Evolutionary conservation across 2,329 filamentous ascomycete species (phyloP).

Genomic region (Pleurostoma richardsiae): DNA sequence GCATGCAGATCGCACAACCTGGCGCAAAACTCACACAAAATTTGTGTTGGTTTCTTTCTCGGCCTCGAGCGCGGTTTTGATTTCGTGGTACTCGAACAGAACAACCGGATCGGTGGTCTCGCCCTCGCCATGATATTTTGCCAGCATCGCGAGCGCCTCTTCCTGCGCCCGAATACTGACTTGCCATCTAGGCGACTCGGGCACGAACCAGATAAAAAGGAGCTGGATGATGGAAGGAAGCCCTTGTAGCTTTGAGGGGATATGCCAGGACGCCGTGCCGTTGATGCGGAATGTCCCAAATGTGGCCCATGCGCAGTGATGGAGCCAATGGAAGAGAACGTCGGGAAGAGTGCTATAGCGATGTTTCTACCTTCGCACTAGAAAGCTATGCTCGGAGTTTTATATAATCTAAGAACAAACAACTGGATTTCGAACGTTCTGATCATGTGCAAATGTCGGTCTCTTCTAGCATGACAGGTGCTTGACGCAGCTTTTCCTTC

Average conservation of each 20-base stretch:
- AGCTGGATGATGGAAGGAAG: slow-evolving; percentile 10
- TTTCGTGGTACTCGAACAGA: slow-evolving; percentile 34
- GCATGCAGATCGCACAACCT: slow-evolving; percentile 46
- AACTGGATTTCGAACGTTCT: no score
- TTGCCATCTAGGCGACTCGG: slow-evolving; percentile 31
- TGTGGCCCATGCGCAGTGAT: slow-evolving; percentile 11
- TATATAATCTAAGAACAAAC: no score
- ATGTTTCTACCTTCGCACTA: no score
- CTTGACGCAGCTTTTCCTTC: no score
- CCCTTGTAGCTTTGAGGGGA: slow-evolving; percentile 8
- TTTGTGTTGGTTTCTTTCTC: slow-evolving; percentile 35
- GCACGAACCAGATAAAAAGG: slow-evolving; percentile 22
- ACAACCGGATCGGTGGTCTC: slow-evolving; percentile 30
- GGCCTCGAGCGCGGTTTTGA: slow-evolving; percentile 34
- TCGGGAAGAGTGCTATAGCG: no score
- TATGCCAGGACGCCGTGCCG: slow-evolving; percentile 10
- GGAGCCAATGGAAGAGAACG: no score
- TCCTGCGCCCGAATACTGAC: slow-evolving; percentile 23
- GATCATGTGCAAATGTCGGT: no score
- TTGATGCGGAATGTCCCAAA: slow-evolving; percentile 14
- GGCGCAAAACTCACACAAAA: slow-evolving; percentile 37
- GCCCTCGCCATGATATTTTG: slow-evolving; percentile 24
- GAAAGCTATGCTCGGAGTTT: no score
- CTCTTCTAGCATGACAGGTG: no score
- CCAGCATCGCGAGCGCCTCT: slow-evolving; percentile 24